These are phyloP conservation scores for Fusarium proliferatum DNA, from an alignment of 2,329 filamentous ascomycete genomes.

Conservation along the genomic window DNA sequence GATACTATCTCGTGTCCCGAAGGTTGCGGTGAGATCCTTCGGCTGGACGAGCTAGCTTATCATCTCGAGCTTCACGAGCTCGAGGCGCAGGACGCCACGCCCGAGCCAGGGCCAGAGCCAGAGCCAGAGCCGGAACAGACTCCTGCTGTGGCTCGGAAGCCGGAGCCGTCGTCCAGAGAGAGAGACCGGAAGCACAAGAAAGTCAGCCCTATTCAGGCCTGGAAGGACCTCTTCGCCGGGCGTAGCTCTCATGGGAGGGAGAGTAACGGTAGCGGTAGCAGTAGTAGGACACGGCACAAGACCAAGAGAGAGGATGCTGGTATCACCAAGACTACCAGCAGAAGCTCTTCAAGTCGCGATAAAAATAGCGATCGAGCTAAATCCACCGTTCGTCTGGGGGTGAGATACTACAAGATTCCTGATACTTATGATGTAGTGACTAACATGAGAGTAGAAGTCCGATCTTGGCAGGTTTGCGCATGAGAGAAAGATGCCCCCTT, in stretches of 20 bases:
- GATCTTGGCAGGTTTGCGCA: slow-evolving; percentile 79
- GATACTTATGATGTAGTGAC: neutral
- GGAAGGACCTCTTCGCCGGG: slow-evolving; percentile 39
- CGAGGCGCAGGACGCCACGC: slow-evolving; percentile 33
- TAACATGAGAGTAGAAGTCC: slow-evolving; percentile 55
- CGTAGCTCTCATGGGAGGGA: slow-evolving; percentile 16
- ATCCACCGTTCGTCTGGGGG: slow-evolving; percentile 35
- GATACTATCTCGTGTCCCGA: slow-evolving; percentile 35
- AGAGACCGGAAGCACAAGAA: slow-evolving; percentile 29
- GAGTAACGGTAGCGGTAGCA: slow-evolving; percentile 24
- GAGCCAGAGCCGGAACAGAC: slow-evolving; percentile 15
- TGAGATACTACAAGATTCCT: neutral
- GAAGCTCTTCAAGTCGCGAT: slow-evolving; percentile 1
- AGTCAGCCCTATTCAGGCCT: slow-evolving; percentile 33
- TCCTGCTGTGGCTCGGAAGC: slow-evolving; percentile 16
- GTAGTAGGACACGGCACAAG: slow-evolving; percentile 37
- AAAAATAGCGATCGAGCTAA: slow-evolving; percentile 14
- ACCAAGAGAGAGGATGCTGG: slow-evolving; percentile 36
- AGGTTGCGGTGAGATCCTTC: slow-evolving; percentile 67
- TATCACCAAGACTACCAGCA: slow-evolving; percentile 5
- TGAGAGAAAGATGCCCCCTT: slow-evolving; percentile 79
- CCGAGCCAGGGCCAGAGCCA: slow-evolving; percentile 19
- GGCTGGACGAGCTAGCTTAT: slow-evolving; percentile 38
- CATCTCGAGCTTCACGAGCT: slow-evolving; percentile 45
- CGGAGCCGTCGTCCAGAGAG: slow-evolving; percentile 13